Base-by-base conservation (phyloP, 106 monocot species). In the Dendrobium nobile region DNA sequence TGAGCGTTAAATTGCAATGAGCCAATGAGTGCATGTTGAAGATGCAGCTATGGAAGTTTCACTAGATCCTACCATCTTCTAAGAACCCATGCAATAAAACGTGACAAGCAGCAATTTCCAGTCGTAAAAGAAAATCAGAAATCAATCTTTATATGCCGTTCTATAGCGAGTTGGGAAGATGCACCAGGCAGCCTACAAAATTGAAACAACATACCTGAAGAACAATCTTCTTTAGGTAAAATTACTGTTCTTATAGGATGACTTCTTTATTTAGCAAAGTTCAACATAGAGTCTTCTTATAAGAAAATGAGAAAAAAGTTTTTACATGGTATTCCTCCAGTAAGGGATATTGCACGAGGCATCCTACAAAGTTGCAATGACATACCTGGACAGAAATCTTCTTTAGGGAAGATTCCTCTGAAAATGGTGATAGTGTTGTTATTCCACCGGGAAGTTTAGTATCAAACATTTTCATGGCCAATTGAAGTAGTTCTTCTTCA, bases 391-490 rank as follows among this genome's bases (percentile, higher is more conserved):
- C 95, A 61, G 80, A 19, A 37, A 95, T 74, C 80, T 91, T 89
- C 7, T 85, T 83, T 22, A 95, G 58, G 59, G 95, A 93, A 73
- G 95, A 95, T 41, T 85, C 88, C 27, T 91, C 89, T 6, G 87
- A 74, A 82, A 95, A 95, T n/a, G 95, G 95, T 75, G 95, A 91
- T 82, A 95, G 67, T 28, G 88, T 19, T 26, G 88, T 75, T 41
- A 89, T 84, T 82, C 95, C 95, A 47, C 89, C 87, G 10, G 93
- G 95, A 61, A 90, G 82, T 78, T 82, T 88, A 3, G 93, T 95
- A 84, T 95, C 95, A 79, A 95, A 95, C 95, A 95, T 95, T 45
- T 75, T 75, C 40, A 41, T 44, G 8, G 91, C 87, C 85, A 95
- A 83, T 31, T 79, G 81, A 26, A 93, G 54, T 47, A 93, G 54